Evolutionary conservation across 768 basidiomycete species (phyloP), one percentile per base, ranked within the genome.

Genomic region (Tulasnella sp.): DNA sequence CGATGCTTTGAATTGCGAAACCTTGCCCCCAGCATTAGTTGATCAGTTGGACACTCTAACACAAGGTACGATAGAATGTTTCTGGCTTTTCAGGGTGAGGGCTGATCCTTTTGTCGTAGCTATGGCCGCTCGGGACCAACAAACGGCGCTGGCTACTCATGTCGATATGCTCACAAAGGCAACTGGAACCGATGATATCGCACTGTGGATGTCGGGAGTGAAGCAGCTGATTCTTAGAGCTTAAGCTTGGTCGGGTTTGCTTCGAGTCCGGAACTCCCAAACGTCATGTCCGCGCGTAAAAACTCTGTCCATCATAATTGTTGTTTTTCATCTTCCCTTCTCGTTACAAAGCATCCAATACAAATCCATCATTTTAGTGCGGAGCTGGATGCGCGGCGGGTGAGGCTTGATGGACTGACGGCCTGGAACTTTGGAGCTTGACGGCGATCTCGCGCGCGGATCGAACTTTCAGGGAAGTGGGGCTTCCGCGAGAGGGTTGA

Each of bases 1-100:
- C 83, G 97, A 98, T 83, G 92, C 91, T n/a, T 86, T 98, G 82
- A 98, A 98, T 85, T 96, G 94, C 83, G 91, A 95, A 82, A 93
- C 93, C 9, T 84, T 98, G 27, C 92, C 94, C 19, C 87, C 87
- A 80, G 84, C 89, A 16, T 91, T 94, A 34, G 88, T 93, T 19
- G 92, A 93, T 62, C 91, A 93, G 81, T 86, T 98, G 40, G 83
- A 90, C 31, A 89, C 91, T 58, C 87, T 98, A 68, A 88, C 91
- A 4, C 88, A 89, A 87, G 96, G 96, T 96, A 81, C 62, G 88
- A 83, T 1, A 6, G 24, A 38, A 12, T 2, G 36, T 52, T 76
- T 76, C 62, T 74, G 62, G 4, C 5, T 52, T 34, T 46, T 56
- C 27, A 10, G 75, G 76, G 19, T 16, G 14, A 42, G 24, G 4